Conservation (phyloP, 345 rosid species). For the Citrus trifoliata region DNA sequence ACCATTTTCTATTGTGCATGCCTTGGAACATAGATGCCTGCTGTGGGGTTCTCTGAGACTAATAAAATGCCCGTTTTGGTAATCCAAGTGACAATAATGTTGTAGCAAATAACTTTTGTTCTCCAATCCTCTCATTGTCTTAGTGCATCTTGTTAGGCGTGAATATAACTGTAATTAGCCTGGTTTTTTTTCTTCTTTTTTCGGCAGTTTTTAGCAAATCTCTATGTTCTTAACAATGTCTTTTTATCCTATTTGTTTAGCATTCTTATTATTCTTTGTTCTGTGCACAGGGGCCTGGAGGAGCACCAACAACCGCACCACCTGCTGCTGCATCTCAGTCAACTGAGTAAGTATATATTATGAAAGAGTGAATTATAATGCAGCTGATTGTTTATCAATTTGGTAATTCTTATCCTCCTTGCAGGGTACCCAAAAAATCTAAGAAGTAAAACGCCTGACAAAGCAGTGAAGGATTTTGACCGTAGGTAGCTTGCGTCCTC, state of each 20-base stretch:
- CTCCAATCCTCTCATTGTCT: background rate
- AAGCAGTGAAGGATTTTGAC: conserved; percentile 5
- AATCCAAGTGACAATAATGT: background rate
- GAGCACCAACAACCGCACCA: conserved; percentile 31
- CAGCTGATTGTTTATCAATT: background rate
- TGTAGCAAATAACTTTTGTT: background rate
- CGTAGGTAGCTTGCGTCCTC: conserved; percentile 6
- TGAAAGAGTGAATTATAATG: background rate
- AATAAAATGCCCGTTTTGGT: background rate
- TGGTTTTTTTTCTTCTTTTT: background rate
- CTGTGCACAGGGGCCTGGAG: conserved; percentile 55
- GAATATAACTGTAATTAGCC: background rate
- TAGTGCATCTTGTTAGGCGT: background rate
- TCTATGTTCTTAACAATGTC: background rate
- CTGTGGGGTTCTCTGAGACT: background rate
- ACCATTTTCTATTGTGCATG: background rate
- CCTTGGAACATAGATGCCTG: background rate
- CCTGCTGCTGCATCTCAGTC: conserved; percentile 36
- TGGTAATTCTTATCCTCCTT: background rate
- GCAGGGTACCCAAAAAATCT: conserved; percentile 50
- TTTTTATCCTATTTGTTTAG: background rate
- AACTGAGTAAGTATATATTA: conserved; percentile 26
- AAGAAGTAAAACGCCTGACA: conserved; percentile 40
- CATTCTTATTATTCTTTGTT: background rate
- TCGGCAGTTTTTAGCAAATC: background rate